A percentile compares a stretch with the other conserved stretches of the same genome.
Evolutionary conservation across 306 rosid genomes (phyloP).

Genomic region (Datisca glomerata): DNA sequence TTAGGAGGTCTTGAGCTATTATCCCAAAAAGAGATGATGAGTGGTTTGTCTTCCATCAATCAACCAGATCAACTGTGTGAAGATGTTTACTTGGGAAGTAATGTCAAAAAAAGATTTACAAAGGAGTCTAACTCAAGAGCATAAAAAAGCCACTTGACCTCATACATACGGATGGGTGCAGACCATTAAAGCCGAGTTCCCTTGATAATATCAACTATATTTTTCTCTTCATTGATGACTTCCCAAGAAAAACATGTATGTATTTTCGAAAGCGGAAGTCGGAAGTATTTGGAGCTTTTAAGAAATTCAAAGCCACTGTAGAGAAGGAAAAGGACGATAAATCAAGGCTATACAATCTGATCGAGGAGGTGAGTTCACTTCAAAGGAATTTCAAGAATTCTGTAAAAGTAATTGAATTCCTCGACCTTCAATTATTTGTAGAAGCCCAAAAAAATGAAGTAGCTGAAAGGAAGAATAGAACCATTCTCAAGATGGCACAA

Average conservation of each 20-base stretch:
- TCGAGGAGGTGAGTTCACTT: background rate
- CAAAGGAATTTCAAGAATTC: background rate
- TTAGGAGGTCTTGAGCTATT: background rate
- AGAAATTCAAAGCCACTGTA: background rate
- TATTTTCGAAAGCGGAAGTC: background rate
- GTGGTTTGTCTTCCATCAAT: background rate
- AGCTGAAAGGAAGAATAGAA: background rate
- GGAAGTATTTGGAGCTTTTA: background rate
- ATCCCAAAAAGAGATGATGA: background rate
- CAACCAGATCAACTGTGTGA: background rate
- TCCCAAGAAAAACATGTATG: background rate
- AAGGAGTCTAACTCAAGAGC: constrained; percentile 1
- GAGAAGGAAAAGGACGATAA: background rate
- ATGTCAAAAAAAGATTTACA: background rate
- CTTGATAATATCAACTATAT: background rate
- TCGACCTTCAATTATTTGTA: background rate
- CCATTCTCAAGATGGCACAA: background rate
- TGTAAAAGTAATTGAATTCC: background rate
- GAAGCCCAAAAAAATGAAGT: background rate
- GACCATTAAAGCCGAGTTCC: background rate
- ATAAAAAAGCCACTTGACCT: background rate
- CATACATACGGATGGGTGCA: background rate
- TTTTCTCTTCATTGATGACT: background rate
- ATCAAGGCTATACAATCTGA: background rate
- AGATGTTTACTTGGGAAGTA: background rate